A percentile compares a stretch with the other conserved stretches of the same genome.
Evolutionary conservation across 192 early-diverging fungal genomes (phyloP).

Genomic region (Lunasporangiospora selenospora): DNA sequence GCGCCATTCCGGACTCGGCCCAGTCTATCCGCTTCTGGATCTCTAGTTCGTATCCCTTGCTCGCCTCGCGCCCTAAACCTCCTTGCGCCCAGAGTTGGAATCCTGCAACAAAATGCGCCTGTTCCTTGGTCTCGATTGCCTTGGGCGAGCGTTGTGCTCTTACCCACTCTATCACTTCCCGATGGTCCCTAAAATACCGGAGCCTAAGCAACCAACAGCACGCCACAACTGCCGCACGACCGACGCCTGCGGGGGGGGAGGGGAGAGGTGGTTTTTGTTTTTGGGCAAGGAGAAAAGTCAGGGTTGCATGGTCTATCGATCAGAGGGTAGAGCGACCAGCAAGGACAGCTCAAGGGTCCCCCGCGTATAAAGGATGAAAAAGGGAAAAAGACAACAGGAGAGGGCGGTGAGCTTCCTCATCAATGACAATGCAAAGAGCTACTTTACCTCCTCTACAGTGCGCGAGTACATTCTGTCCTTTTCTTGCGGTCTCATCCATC

Average conservation of each 20-base stretch:
- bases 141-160: conserved; percentile 67
- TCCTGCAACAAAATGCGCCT: conserved; percentile 51
- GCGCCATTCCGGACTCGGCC: conserved; percentile 26
- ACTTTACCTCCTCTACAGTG: conserved; percentile 74
- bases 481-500: conserved; percentile 54
- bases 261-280: no score
- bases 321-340: no score
- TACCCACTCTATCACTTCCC: conserved; percentile 63
- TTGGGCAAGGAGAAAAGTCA: no score
- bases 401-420: background rate
- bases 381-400: background rate
- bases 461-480: conserved; percentile 63
- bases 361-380: background rate
- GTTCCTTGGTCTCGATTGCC: conserved; percentile 74
- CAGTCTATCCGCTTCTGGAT: conserved; percentile 35
- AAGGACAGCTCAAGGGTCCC: no score
- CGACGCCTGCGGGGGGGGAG: conserved; percentile 75
- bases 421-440: background rate
- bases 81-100: conserved; percentile 28
- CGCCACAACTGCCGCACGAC: conserved; percentile 78
- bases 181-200: conserved; percentile 53
- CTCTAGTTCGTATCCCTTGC: conserved; percentile 11
- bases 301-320: no score
- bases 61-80: conserved; percentile 1
- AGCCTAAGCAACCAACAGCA: conserved; percentile 74